Percentiles rank a stretch among this genome's conserved stretches.
Conservation (phyloP, 441 rosid species). For the Jatropha multifida region DNA sequence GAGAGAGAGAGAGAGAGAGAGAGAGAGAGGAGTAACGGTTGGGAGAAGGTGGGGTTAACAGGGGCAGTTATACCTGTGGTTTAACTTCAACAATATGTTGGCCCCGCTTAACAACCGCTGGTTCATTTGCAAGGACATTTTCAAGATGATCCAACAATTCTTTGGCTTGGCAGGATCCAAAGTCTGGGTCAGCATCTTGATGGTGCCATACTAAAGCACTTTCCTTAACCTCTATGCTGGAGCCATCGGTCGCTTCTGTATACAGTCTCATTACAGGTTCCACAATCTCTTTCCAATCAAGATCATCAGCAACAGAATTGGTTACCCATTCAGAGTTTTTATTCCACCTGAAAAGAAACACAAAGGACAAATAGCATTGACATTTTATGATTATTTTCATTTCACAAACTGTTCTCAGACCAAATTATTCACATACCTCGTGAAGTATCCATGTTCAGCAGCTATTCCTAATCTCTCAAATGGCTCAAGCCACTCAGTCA, state of each 20-base stretch:
- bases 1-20: background rate
- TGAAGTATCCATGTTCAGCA: slow-evolving; percentile 86
- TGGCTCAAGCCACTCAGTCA: slow-evolving; percentile 78
- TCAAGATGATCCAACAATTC: slow-evolving; percentile 84
- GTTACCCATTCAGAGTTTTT: slow-evolving; percentile 65
- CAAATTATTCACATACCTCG: slow-evolving; percentile 40
- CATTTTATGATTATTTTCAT: background rate
- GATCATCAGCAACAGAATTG: slow-evolving; percentile 49
- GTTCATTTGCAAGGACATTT: slow-evolving; percentile 83
- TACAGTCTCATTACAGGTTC: slow-evolving; percentile 80
- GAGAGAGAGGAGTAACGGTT: background rate
- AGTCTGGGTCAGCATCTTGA: slow-evolving; percentile 92
- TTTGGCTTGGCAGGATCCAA: slow-evolving; percentile 90
- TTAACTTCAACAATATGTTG: slow-evolving; percentile 90
- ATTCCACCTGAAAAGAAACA: slow-evolving; percentile 52
- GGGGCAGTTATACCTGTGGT: slow-evolving; percentile 56
- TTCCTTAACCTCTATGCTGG: slow-evolving; percentile 71
- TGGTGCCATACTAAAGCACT: slow-evolving; percentile 92
- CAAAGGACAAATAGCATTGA: background rate
- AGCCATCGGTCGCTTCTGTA: slow-evolving; percentile 86
- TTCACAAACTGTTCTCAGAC: background rate
- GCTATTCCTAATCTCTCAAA: slow-evolving; percentile 85
- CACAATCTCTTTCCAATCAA: slow-evolving; percentile 75
- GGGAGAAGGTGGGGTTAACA: background rate
- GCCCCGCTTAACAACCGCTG: slow-evolving; percentile 71